Base-by-base conservation (phyloP, 169 alveolate genomes). In the Eimeria brunetti region DNA sequence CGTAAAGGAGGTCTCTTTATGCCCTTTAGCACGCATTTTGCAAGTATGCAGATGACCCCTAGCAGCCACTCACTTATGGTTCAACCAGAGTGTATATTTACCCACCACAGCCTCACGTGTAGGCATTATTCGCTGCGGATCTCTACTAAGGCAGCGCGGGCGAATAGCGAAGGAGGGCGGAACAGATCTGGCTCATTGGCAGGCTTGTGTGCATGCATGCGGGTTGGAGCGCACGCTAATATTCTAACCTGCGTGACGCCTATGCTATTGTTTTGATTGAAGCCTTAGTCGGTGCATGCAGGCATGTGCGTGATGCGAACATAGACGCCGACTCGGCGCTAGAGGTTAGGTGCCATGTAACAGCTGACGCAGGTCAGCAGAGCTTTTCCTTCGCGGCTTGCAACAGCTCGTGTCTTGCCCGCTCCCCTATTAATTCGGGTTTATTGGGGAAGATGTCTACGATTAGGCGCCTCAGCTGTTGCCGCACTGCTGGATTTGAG, bases 1-100 rank as follows among this genome's bases (percentile, higher is more conserved):
- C 58, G 58, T 58, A 53, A 51, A 85, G 69, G 80, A 38, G 41
- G 60, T 85, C 60, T 67, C 92, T 8, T 85, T 60, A 60, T 85
- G 92, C 80, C 92, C 92, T 38, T 60, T 85, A 58, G 92, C 92
- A 62, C 92, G 92, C 92, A 85, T 85, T 85, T 85, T 85, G 92
- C 76, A 85, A 85, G 92, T 62, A 62, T 85, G 92, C 92, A 85
- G 92, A 85, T 85, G 92, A 58, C 18, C 38, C n/a, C 86, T 44
- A 76, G 64, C 27, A 20, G 60, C 41, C 62, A 76, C n/a, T 36
- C 64, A 44, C 7, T 41, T 46, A 76, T 46, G 86, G 18, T n/a
- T 44, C 24, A 76, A 27, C 86, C 60, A 44, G 64, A 27, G 60
- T 76, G 30, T 76, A 60, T n/a, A 41, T n/a, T 20, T 12, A 46